Conservation (phyloP, 805 yeast genomes). For the Saccharomycopsis malanga region DNA sequence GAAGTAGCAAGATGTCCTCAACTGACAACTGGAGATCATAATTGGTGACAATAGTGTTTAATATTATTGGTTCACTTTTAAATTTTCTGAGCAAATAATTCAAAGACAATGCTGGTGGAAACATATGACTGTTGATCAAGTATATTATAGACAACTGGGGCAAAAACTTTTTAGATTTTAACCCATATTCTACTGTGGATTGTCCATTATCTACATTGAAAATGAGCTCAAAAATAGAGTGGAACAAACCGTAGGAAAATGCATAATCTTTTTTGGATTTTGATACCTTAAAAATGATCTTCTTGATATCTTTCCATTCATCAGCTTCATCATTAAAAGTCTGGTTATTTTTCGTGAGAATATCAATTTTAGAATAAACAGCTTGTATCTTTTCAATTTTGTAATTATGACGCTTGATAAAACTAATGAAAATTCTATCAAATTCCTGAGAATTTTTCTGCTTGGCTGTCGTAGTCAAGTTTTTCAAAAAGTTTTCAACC, state of each 20-base stretch:
- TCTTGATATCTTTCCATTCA: not conserved
- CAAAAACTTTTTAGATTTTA: conserved; percentile 9
- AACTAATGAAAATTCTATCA: conserved; percentile 13
- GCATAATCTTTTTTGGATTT: conserved; percentile 7
- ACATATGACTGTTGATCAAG: conserved; percentile 11
- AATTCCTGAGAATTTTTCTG: conserved; percentile 8
- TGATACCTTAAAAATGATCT: not conserved
- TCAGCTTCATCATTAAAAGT: conserved; percentile 1
- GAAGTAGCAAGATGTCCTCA: conserved; percentile 15
- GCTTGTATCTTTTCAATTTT: conserved; percentile 10
- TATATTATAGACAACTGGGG: conserved; percentile 16
- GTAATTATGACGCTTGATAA: conserved; percentile 6
- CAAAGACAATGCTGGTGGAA: conserved; percentile 13
- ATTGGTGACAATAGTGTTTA: conserved; percentile 10
- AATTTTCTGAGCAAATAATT: conserved; percentile 13
- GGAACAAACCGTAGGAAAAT: conserved; percentile 10
- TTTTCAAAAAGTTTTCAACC: conserved; percentile 7
- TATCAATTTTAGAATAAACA: conserved; percentile 4
- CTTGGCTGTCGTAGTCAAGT: not conserved
- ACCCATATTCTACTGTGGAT: not conserved
- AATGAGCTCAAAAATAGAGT: conserved; percentile 6
- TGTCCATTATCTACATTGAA: conserved; percentile 4
- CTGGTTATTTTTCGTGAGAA: not conserved
- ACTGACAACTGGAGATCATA: conserved; percentile 12
- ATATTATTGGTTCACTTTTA: conserved; percentile 10